Evolutionary conservation across 257 asterid species (phyloP), one percentile per base, ranked within the genome.

Genomic region (Primulina huaijiensis): DNA sequence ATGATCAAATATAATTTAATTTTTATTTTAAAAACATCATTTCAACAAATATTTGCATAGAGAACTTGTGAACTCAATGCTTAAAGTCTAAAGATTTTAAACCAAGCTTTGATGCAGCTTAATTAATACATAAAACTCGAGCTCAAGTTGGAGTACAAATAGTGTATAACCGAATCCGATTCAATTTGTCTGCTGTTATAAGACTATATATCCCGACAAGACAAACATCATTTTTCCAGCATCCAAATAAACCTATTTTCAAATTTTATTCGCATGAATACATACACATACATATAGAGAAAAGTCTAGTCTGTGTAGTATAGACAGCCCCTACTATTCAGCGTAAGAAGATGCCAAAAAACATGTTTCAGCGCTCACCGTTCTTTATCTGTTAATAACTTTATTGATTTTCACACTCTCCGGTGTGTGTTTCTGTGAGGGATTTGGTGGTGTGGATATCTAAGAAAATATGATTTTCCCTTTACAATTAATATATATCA

Each of bases 311-410:
- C 60, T 75, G 38, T 14, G 38, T 68, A 40, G 67, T 27, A 27
- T 27, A 27, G 30, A 52, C 61, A 72, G 63, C 57, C 69, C 69
- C 82, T 46, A 67, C 71, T 78, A 73, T 77, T 79, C 65, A 68
- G 82, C 67, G 74, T 79, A 64, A 80, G 30, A 27, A 23, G 87
- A 82, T 79, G 81, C 87, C 84, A 77, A 76, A 61, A 82, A 74
- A 82, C 82, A 79, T 72, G 84, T 77, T 77, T 74, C 79, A 68
- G 69, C 79, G 64, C 56, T 67, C 69, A 33, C 78, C 65, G 35
- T 70, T 75, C 75, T 74, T 79, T 82, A 30, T 79, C 74, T 74
- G 76, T 37, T 29, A 21, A 70, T 69, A 52, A 52, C 73, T 69
- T 67, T 70, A 69, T 78, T 74, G 75, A 69, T 78, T 75, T 75